These are phyloP conservation scores for Quercus mongolica DNA, from an alignment of 306 rosid species.

Conservation along the genomic window DNA sequence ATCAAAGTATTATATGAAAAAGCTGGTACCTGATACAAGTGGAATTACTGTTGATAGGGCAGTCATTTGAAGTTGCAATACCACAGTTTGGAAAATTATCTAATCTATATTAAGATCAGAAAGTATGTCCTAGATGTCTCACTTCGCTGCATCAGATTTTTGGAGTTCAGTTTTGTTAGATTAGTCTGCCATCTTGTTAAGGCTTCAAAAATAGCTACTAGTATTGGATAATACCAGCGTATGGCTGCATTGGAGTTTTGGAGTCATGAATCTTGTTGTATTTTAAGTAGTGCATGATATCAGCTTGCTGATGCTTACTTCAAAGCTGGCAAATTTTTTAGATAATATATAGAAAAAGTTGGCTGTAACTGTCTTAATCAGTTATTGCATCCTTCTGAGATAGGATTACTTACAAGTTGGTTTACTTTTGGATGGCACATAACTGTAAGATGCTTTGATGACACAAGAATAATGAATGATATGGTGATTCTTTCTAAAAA, in stretches of 20 bases:
- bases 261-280: too few species aligned
- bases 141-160: not conserved
- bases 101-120: not conserved
- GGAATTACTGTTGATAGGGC: conserved; percentile 56
- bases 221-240: too few species aligned
- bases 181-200: not conserved
- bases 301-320: not conserved
- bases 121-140: not conserved
- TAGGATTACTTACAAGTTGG: too few species aligned
- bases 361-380: not conserved
- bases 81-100: not conserved
- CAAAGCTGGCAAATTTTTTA: not conserved
- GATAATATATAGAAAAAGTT: not conserved
- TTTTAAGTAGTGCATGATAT: not conserved
- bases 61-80: conserved; percentile 19
- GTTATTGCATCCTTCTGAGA: too few species aligned
- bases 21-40: conserved; percentile 65
- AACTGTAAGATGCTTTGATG: not conserved
- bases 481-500: not conserved
- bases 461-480: not conserved
- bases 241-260: too few species aligned
- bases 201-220: not conserved
- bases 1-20: conserved; percentile 88
- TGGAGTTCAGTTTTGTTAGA: not conserved
- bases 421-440: not conserved